Percentiles rank a stretch among this genome's conserved stretches.
Conservation (phyloP, 331 rosid genomes). For the Dryas integrifolia region DNA sequence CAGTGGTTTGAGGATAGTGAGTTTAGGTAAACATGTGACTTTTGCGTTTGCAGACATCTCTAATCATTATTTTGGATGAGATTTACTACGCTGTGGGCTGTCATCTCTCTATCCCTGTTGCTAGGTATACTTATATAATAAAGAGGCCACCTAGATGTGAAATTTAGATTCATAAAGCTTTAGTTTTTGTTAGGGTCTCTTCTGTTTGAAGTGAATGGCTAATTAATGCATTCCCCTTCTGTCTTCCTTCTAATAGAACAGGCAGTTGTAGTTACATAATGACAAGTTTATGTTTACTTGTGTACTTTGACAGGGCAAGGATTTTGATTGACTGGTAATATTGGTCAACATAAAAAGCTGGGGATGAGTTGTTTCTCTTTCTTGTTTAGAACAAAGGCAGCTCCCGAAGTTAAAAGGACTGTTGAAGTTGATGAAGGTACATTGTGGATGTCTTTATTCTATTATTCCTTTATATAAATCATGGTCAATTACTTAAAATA, state of each 20-base stretch:
- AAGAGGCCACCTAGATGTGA: slow-evolving; percentile 3
- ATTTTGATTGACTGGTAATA: slow-evolving; percentile 34
- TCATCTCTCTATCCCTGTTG: not conserved
- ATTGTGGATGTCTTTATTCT: slow-evolving; percentile 3
- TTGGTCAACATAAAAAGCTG: slow-evolving; percentile 24
- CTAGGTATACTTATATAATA: not conserved
- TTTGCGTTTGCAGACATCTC: not conserved
- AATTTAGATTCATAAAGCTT: not conserved
- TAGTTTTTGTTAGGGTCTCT: not conserved
- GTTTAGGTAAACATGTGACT: not conserved
- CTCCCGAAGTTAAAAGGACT: slow-evolving; percentile 29
- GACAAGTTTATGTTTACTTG: slow-evolving; percentile 24
- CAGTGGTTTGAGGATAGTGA: not conserved
- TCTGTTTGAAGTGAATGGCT: not conserved
- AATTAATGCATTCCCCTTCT: not conserved
- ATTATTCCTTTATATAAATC: not conserved
- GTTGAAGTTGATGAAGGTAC: slow-evolving; percentile 48
- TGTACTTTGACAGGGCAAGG: slow-evolving; percentile 33
- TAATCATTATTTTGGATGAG: not conserved
- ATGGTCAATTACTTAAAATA: not conserved
- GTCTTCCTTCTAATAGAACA: not conserved
- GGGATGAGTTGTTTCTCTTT: slow-evolving; percentile 61
- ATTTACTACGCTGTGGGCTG: not conserved
- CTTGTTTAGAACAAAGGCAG: slow-evolving; percentile 32
- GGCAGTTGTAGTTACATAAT: slow-evolving; percentile 1